These are phyloP conservation scores for Boletus rubropictus DNA, from an alignment of 768 basidiomycete species.

Conservation along the genomic window DNA sequence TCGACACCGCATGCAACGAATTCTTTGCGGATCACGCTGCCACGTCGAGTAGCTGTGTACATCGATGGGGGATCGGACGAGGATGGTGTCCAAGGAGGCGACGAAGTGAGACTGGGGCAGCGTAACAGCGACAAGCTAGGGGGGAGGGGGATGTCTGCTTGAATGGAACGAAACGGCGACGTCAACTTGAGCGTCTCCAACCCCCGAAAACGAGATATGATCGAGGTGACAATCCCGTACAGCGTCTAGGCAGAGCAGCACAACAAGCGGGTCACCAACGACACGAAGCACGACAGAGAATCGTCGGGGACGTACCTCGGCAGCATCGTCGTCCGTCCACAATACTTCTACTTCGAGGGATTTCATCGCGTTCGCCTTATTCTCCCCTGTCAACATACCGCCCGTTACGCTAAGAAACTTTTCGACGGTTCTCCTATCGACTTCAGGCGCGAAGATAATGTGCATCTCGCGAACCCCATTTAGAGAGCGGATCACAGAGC, in stretches of 20 bases:
- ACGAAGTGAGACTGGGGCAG: conserved; percentile 2
- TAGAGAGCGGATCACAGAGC: conserved; percentile 23
- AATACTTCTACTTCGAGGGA: conserved; percentile 26
- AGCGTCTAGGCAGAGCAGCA: conserved; percentile 15
- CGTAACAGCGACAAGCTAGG: conserved; percentile 1
- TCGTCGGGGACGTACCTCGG: conserved; percentile 17
- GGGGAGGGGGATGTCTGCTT: conserved; percentile 12
- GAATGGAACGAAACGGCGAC: conserved; percentile 28
- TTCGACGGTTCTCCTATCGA: conserved; percentile 31
- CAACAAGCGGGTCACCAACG: not conserved
- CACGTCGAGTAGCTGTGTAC: not conserved
- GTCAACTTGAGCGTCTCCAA: conserved; percentile 27
- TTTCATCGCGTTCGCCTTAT: conserved; percentile 10
- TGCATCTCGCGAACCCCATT: conserved; percentile 28
- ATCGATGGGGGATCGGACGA: not conserved
- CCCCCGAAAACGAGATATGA: conserved; percentile 30
- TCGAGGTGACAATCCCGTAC: conserved; percentile 26
- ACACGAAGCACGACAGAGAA: not conserved
- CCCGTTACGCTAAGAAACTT: conserved; percentile 28
- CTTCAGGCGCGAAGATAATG: conserved; percentile 26
- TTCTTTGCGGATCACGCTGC: conserved; percentile 13
- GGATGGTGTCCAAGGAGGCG: not conserved
- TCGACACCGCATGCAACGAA: conserved; percentile 26
- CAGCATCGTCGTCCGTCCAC: conserved; percentile 26
- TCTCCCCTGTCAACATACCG: conserved; percentile 14